A percentile compares a stretch with the other conserved stretches of the same genome.
phyloP scores from a whole-genome alignment of 768 basidiomycete species.

The Austroboletus eburneus region DNA sequence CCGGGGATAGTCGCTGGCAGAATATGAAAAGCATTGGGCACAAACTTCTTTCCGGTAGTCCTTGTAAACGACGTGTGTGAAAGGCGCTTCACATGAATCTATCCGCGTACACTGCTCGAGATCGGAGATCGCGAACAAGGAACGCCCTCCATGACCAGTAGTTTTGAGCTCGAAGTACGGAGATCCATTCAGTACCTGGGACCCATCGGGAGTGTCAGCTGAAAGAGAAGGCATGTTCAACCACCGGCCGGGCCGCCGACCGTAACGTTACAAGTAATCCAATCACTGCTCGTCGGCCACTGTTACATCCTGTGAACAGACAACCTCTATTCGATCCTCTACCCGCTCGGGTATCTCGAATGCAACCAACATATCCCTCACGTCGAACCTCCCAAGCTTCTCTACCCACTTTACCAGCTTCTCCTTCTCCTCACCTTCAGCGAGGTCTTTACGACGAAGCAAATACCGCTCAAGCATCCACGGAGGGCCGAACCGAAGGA shows the following conservation, averaged over 20 bases:
- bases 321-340: conserved; percentile 10
- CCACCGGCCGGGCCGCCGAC: too few relatives aligned
- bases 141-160: conserved; percentile 50
- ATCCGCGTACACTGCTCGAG: conserved; percentile 44
- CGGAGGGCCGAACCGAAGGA: conserved; percentile 18
- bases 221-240: conserved; percentile 7
- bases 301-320: conserved; percentile 3
- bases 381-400: conserved; percentile 21
- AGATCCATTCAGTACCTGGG: neutral
- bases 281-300: conserved; percentile 6
- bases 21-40: conserved; percentile 59
- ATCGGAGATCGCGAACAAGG: conserved; percentile 42
- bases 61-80: conserved; percentile 54
- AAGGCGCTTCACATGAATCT: conserved; percentile 45
- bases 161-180: conserved; percentile 22
- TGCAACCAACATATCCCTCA: conserved; percentile 19
- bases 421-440: conserved; percentile 11
- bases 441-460: conserved; percentile 20
- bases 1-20: conserved; percentile 28
- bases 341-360: conserved; percentile 13
- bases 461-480: conserved; percentile 29
- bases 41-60: conserved; percentile 67
- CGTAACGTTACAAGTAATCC: too few relatives aligned
- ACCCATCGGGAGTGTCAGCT: neutral
- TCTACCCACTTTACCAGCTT: conserved; percentile 14